phyloP scores from a whole-genome alignment of 208 protist genomes.

The Crithidia expoeki region DNA sequence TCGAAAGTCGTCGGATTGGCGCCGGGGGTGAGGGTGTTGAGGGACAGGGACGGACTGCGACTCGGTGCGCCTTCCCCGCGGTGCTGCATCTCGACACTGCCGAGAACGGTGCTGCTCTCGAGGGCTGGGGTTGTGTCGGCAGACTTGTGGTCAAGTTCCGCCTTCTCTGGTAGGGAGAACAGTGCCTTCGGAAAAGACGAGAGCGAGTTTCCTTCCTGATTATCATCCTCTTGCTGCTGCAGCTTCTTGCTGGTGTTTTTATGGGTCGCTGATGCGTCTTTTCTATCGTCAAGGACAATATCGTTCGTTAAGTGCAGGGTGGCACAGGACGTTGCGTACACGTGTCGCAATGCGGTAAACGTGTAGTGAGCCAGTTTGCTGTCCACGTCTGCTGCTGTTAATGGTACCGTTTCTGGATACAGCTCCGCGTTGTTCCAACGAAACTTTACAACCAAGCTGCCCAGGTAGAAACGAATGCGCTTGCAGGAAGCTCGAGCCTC shows the following conservation, averaged over 20 bases:
- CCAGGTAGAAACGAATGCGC: constrained; percentile 18
- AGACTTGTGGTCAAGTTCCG: background rate
- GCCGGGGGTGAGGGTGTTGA: background rate
- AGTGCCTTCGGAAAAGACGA: background rate
- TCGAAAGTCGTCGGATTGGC: background rate
- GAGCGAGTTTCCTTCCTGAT: background rate
- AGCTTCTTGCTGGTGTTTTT: too few species aligned
- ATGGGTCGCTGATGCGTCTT: background rate
- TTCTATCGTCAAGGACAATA: background rate
- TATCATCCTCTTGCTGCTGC: too few species aligned
- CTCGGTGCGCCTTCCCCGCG: constrained; percentile 20
- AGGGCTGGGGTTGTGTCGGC: background rate
- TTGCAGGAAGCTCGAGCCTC: constrained; percentile 32
- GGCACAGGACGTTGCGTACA: constrained; percentile 23
- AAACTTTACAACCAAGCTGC: constrained; percentile 27
- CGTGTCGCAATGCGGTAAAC: constrained; percentile 23
- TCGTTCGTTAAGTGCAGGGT: constrained; percentile 20
- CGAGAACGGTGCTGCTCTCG: background rate
- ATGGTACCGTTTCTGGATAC: constrained; percentile 19
- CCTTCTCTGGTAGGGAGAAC: constrained; percentile 8
- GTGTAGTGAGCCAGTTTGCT: constrained; percentile 22
- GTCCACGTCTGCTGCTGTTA: constrained; percentile 39
- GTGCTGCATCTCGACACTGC: constrained; percentile 13
- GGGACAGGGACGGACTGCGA: constrained; percentile 9
- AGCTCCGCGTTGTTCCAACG: constrained; percentile 31